These are phyloP conservation scores for Stachybotrys elegans DNA, from an alignment of 2,329 filamentous ascomycete species.

Conservation along the genomic window DNA sequence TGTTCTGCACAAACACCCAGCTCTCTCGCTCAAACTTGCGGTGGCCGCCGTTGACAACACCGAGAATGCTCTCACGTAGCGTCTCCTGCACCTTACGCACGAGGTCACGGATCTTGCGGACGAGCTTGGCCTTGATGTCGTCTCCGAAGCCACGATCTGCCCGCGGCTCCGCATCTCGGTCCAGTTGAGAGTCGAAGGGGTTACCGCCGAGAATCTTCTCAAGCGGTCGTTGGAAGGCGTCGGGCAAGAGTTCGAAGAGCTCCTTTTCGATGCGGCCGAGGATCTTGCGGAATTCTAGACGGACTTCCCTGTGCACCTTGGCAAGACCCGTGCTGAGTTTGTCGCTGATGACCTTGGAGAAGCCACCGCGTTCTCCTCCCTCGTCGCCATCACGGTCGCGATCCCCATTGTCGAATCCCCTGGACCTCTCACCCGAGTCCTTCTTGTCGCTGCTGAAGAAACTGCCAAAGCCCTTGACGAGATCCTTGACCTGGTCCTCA, in stretches of 20 bases:
- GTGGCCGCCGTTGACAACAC: constrained; percentile 39
- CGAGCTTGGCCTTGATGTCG: constrained; percentile 37
- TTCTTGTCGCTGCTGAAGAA: constrained; percentile 34
- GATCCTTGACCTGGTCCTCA: constrained; percentile 37
- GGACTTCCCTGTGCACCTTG: constrained; percentile 37
- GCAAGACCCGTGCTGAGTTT: constrained; percentile 40
- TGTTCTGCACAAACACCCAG: constrained; percentile 41
- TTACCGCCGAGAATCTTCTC: constrained; percentile 43
- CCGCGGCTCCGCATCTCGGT: constrained; percentile 23
- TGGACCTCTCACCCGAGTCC: constrained; percentile 20
- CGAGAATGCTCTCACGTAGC: constrained; percentile 37
- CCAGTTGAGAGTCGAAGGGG: constrained; percentile 38
- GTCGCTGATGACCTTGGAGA: constrained; percentile 40
- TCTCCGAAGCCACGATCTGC: constrained; percentile 35
- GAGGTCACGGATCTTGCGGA: constrained; percentile 37
- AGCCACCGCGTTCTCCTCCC: constrained; percentile 22
- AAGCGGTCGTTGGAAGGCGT: constrained; percentile 35
- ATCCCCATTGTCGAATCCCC: constrained; percentile 26
- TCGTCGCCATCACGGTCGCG: constrained; percentile 19
- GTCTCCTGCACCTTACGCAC: constrained; percentile 41
- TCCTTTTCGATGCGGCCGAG: constrained; percentile 39
- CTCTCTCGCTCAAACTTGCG: constrained; percentile 41
- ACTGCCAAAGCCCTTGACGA: constrained; percentile 37
- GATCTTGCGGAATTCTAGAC: constrained; percentile 39
- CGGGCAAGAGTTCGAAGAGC: constrained; percentile 39